Evolutionary conservation across 2,329 filamentous ascomycete genomes (phyloP), one percentile per base, ranked within the genome.

Genomic region (Phoma sp.): DNA sequence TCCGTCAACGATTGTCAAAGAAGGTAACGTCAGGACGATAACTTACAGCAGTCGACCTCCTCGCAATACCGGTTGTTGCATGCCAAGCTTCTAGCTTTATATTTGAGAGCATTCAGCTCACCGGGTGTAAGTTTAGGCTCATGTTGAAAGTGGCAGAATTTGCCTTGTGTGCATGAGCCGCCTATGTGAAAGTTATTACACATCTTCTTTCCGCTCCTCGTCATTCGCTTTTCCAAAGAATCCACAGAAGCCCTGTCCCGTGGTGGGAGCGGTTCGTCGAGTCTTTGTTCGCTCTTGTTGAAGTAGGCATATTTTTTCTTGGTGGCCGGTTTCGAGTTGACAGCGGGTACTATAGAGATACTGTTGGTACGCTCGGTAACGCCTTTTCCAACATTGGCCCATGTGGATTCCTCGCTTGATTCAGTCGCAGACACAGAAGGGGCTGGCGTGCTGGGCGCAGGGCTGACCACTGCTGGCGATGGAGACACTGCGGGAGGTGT

Each of bases 91-190:
- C 78, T 66, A 2, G 78, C 74, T 52, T 78, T 78, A 50, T 78
- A 75, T 39, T 70, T 72, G 30, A 80, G 60, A 4, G 77, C 76
- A 14, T 73, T 68, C 38, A 70, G 55, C 52, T 79, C 78, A 4
- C 65, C 72, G 2, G 65, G 57, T 1, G 61, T 66, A 18, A 80
- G 63, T 22, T 69, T 72, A 32, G 75, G 72, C 33, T 75, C 75
- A 55, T 80, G 78, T 45, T 71, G 63, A 55, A 78, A 80, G 32
- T 70, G 66, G 59, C 78, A 80, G 47, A 75, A 75, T 9, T 70
- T 65, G 7, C 73, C 75, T n/a, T 74, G 68, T 5, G 63, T 55
- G 50, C 78, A 80, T 27, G 73, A 63, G 2, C 75, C 75, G 22
- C 65, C 68, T 3, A 74, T 61, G 52, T 74, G 71, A 54, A 60